Conservation (phyloP, 768 basidiomycete genomes). For the Boletus rex-veris region DNA sequence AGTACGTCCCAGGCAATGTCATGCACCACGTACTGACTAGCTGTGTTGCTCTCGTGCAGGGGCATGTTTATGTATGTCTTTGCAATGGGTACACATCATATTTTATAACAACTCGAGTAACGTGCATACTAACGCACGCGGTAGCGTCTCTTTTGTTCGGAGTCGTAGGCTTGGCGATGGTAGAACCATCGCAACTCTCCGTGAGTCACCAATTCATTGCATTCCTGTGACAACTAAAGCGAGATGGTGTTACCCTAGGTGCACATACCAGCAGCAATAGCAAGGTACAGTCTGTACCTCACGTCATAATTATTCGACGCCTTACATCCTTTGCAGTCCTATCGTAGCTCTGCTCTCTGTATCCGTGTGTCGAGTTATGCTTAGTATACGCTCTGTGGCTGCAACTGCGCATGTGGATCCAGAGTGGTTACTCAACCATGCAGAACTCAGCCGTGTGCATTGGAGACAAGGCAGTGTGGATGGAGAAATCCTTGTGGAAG, state of each 20-base stretch:
- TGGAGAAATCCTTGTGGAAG: constrained; percentile 8
- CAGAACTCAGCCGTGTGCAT: constrained; percentile 41
- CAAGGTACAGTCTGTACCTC: not conserved
- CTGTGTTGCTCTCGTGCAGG: constrained; percentile 1
- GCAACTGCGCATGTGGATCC: constrained; percentile 38
- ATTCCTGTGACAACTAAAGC: not conserved
- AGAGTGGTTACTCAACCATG: constrained; percentile 42
- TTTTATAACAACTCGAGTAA: not conserved
- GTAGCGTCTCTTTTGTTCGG: constrained; percentile 3
- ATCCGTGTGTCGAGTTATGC: constrained; percentile 36
- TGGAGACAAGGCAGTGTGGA: constrained; percentile 5
- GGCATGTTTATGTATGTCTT: constrained; percentile 15
- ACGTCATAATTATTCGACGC: not conserved
- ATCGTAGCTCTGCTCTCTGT: constrained; percentile 13
- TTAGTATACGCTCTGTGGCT: constrained; percentile 42
- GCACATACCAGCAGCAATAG: not conserved
- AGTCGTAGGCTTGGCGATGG: constrained; percentile 7
- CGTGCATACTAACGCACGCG: not conserved
- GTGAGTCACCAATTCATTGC: not conserved
- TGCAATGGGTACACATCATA: not conserved
- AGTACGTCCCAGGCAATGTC: constrained; percentile 3
- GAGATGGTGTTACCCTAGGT: not conserved
- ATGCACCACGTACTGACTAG: not conserved
- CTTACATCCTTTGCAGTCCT: not conserved
- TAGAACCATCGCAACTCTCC: constrained; percentile 3